A percentile compares a stretch with the other conserved stretches of the same genome.
These are phyloP conservation scores for Lumnitzera littorea DNA, from an alignment of 345 rosid species.

Conservation along the genomic window DNA sequence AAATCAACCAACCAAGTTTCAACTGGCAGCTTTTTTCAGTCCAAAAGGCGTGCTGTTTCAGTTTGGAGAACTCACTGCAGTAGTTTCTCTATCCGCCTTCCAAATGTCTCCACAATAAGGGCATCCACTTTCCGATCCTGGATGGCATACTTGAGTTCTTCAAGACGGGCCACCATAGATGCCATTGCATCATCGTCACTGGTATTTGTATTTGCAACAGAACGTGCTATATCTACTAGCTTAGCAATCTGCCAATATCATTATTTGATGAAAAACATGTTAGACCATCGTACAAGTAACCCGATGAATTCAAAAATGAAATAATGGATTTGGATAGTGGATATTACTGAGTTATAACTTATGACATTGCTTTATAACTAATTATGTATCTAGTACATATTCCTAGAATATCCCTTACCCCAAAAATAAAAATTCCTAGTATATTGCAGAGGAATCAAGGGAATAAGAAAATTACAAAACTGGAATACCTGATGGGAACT, in stretches of 20 bases:
- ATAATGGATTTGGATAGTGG: too few species aligned
- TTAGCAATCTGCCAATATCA: conserved; percentile 54
- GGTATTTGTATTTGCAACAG: conserved; percentile 62
- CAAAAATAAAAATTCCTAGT: too few species aligned
- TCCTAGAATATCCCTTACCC: too few species aligned
- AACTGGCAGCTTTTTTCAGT: background rate
- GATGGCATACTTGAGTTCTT: conserved; percentile 80
- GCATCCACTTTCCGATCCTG: conserved; percentile 97
- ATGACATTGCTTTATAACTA: background rate
- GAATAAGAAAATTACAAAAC: too few species aligned
- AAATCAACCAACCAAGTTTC: background rate
- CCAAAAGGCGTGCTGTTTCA: background rate
- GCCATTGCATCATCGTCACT: conserved; percentile 63
- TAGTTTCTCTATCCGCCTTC: conserved; percentile 91
- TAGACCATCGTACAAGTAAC: background rate
- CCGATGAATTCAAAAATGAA: background rate
- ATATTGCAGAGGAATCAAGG: too few species aligned
- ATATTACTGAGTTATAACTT: background rate
- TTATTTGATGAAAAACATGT: background rate
- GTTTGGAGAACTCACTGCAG: conserved; percentile 49
- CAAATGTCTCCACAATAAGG: conserved; percentile 92
- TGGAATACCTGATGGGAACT: conserved; percentile 61
- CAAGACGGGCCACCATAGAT: conserved; percentile 65
- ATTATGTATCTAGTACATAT: background rate
- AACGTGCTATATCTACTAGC: conserved; percentile 67